Conservation (phyloP, 768 basidiomycete species). For the Tubosaeta sp. region DNA sequence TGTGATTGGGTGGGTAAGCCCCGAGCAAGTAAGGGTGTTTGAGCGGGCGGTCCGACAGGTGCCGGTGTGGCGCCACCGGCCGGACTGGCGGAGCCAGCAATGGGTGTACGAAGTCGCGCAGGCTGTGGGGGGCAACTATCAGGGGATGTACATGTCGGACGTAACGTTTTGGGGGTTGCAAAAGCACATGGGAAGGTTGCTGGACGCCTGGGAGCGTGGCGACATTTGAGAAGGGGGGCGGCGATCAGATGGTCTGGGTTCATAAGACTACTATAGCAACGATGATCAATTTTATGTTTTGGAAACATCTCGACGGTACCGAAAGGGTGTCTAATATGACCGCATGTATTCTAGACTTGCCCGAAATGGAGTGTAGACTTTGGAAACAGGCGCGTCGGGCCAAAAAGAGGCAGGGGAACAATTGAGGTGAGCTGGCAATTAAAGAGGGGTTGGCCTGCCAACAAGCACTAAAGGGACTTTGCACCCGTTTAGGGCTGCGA, state of each 20-base stretch:
- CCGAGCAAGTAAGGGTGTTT: constrained; percentile 10
- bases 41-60: constrained; percentile 14
- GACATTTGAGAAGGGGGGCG: constrained; percentile 16
- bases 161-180: constrained; percentile 17
- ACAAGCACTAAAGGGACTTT: constrained; percentile 3
- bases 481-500: background rate
- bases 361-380: background rate
- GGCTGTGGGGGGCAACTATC: background rate
- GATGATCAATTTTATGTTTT: background rate
- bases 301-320: constrained; percentile 11
- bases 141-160: constrained; percentile 11
- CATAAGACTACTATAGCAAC: constrained; percentile 19
- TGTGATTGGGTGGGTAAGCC: constrained; percentile 20
- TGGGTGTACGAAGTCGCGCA: constrained; percentile 25
- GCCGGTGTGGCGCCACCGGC: constrained; percentile 14
- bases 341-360: background rate
- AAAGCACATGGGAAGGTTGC: constrained; percentile 20
- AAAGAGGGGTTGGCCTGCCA: constrained; percentile 2
- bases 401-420: constrained; percentile 4
- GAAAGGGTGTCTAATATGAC: background rate
- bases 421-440: constrained; percentile 14
- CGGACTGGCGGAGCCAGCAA: constrained; percentile 25
- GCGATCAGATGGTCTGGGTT: background rate
- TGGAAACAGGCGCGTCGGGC: constrained; percentile 8
- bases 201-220: constrained; percentile 30